Evolutionary conservation across 805 yeast genomes (phyloP).

Genomic region (Cyberlindnera saturnus): DNA sequence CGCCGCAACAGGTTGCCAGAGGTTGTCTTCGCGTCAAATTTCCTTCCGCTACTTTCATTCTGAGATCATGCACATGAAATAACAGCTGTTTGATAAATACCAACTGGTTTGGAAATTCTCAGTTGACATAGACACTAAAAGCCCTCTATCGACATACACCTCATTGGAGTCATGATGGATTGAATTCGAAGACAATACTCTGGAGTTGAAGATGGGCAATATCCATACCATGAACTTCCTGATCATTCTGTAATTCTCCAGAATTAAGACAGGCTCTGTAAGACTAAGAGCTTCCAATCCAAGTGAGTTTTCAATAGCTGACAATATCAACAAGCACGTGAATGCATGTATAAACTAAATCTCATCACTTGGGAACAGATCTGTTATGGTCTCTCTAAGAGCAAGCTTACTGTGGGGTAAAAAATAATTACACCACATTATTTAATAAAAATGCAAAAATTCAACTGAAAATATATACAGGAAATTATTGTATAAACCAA

Average conservation of each 20-base stretch:
- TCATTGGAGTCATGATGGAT: too few species aligned
- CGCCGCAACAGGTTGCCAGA: too few species aligned
- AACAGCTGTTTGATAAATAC: too few species aligned
- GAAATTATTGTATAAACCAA: not conserved
- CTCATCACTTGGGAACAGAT: slow-evolving; percentile 37
- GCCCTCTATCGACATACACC: too few species aligned
- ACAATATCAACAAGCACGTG: slow-evolving; percentile 36
- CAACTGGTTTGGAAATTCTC: too few species aligned
- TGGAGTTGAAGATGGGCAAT: slow-evolving; percentile 35
- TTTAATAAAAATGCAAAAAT: not conserved
- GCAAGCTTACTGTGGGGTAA: slow-evolving; percentile 24
- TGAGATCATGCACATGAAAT: too few species aligned
- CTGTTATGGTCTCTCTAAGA: slow-evolving; percentile 38
- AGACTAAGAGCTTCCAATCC: slow-evolving; percentile 32
- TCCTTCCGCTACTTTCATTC: too few species aligned
- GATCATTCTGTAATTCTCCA: slow-evolving; percentile 45
- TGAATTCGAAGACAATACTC: slow-evolving; percentile 32
- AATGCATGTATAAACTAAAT: slow-evolving; percentile 39
- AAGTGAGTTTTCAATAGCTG: slow-evolving; percentile 39
- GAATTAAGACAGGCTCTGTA: slow-evolving; percentile 42
- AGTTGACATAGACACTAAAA: too few species aligned
- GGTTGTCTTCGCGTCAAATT: too few species aligned
- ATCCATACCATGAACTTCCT: slow-evolving; percentile 36
- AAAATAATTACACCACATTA: not conserved
- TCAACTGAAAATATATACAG: not conserved